These are phyloP conservation scores for Vigna radiata DNA, from an alignment of 306 rosid genomes.

Conservation along the genomic window DNA sequence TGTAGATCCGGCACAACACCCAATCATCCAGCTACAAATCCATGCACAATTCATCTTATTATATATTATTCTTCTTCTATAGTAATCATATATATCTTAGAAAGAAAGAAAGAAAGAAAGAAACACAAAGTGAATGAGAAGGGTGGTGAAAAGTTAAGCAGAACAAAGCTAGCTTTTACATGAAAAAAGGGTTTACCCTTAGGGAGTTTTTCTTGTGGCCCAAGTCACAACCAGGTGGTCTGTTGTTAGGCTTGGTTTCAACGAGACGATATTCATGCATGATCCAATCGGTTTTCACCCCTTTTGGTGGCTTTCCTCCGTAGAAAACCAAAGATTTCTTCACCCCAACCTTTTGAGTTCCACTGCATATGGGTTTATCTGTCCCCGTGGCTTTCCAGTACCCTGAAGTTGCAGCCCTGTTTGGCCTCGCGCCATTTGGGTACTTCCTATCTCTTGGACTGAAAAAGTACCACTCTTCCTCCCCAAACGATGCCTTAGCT, in stretches of 20 bases:
- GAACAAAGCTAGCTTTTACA: background rate
- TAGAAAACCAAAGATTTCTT: slow-evolving; percentile 83
- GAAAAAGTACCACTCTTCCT: slow-evolving; percentile 71
- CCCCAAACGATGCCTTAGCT: slow-evolving; percentile 75
- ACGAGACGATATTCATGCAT: slow-evolving; percentile 80
- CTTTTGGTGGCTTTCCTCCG: slow-evolving; percentile 81
- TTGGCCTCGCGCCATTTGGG: slow-evolving; percentile 30
- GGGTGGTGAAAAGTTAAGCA: background rate
- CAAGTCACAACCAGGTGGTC: slow-evolving; percentile 65
- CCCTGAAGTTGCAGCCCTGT: slow-evolving; percentile 35
- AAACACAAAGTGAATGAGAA: too few species aligned
- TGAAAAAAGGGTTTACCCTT: slow-evolving; percentile 51
- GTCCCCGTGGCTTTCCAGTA: slow-evolving; percentile 22
- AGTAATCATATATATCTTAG: too few species aligned
- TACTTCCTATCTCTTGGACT: slow-evolving; percentile 25
- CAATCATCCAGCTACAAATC: slow-evolving; percentile 71
- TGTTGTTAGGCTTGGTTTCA: slow-evolving; percentile 61
- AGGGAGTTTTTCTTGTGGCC: slow-evolving; percentile 74
- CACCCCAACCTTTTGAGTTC: slow-evolving; percentile 70
- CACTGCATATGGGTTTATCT: slow-evolving; percentile 50
- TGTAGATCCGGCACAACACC: slow-evolving; percentile 84
- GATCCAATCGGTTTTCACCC: slow-evolving; percentile 80
- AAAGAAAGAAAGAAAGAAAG: too few species aligned
- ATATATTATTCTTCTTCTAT: too few species aligned
- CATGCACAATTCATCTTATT: background rate